phyloP scores from a whole-genome alignment of 768 basidiomycete species.

The Kwoniella dendrophila region DNA sequence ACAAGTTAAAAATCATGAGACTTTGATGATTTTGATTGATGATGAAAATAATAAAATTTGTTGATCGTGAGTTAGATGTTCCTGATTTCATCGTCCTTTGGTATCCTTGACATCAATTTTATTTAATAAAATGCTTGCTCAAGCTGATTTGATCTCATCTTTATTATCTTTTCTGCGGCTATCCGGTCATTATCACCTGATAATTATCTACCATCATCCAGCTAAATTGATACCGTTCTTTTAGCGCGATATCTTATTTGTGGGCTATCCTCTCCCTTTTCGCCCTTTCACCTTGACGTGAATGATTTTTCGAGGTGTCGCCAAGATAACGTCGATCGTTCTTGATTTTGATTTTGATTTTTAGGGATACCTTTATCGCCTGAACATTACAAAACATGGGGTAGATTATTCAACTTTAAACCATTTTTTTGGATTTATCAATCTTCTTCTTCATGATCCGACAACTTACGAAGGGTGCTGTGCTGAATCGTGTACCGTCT shows the following conservation, averaged over 20 bases:
- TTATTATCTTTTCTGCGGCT: too few species aligned
- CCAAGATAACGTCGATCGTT: not conserved
- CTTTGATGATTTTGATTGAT: not conserved
- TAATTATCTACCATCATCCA: too few species aligned
- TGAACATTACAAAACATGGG: not conserved
- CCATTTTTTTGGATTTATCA: not conserved
- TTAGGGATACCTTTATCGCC: not conserved
- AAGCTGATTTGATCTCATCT: too few species aligned
- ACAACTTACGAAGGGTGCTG: constrained; percentile 5
- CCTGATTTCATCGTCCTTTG: too few species aligned
- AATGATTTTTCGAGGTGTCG: too few species aligned
- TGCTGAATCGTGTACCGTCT: constrained; percentile 5
- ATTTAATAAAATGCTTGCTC: too few species aligned
- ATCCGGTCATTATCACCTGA: too few species aligned
- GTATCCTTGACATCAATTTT: too few species aligned
- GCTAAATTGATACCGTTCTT: too few species aligned
- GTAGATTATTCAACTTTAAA: constrained; percentile 1
- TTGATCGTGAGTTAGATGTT: not conserved
- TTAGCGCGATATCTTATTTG: too few species aligned
- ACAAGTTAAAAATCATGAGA: not conserved
- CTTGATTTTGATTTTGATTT: not conserved
- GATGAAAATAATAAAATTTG: constrained; percentile 5
- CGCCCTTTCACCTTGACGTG: too few species aligned
- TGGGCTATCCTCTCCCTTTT: too few species aligned
- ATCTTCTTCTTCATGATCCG: not conserved